Percentiles rank a stretch among this genome's conserved stretches.
These are phyloP conservation scores for Dendrobium nobile DNA, from an alignment of 106 monocot genomes.

Conservation along the genomic window DNA sequence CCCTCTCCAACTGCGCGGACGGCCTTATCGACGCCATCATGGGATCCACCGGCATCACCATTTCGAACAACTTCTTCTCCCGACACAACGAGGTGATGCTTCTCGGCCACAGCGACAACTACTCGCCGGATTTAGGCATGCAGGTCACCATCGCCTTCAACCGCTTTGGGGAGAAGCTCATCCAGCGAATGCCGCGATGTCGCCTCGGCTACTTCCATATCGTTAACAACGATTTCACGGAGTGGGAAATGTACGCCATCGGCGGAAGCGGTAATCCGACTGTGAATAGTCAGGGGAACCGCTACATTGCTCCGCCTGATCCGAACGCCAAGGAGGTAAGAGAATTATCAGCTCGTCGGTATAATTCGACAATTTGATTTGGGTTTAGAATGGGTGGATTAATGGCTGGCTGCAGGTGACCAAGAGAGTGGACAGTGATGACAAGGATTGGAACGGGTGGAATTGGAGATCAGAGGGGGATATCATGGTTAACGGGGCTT, in stretches of 20 bases:
- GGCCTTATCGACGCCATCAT: constrained; percentile 67
- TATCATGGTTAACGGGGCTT: constrained; percentile 53
- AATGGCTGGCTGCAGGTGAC: constrained; percentile 33
- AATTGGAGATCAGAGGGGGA: constrained; percentile 58
- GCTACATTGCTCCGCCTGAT: constrained; percentile 44
- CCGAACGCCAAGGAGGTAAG: constrained; percentile 39
- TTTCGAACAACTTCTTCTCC: constrained; percentile 68
- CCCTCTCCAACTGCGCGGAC: constrained; percentile 50
- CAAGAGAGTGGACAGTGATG: constrained; percentile 48
- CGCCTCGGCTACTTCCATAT: constrained; percentile 57
- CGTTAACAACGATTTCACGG: constrained; percentile 62
- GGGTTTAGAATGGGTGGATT: neutral
- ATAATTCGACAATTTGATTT: neutral
- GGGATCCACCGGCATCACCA: constrained; percentile 60
- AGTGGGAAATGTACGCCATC: constrained; percentile 76
- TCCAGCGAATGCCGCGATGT: constrained; percentile 69
- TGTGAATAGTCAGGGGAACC: constrained; percentile 71
- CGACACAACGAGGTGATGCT: constrained; percentile 80
- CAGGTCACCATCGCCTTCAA: constrained; percentile 87
- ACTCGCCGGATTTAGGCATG: constrained; percentile 47
- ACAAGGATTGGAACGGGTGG: constrained; percentile 36
- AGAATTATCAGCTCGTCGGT: neutral
- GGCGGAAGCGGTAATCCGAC: constrained; percentile 67
- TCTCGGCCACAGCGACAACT: constrained; percentile 56
- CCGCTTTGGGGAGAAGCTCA: constrained; percentile 45